phyloP scores from a whole-genome alignment of 352 stramenopile species.

The Phytopythium helicoides region DNA sequence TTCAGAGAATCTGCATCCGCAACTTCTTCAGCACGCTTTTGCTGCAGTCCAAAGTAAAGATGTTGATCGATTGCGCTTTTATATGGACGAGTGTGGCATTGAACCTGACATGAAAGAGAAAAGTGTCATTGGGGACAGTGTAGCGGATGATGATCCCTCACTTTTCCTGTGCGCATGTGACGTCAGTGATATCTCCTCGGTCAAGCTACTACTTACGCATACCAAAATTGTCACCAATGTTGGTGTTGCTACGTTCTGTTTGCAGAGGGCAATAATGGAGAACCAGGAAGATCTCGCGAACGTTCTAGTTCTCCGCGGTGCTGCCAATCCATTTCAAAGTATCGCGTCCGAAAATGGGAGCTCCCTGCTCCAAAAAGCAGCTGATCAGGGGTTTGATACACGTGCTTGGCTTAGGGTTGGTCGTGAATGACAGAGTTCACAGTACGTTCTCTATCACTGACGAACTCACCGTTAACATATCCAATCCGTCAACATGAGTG shows the following conservation, averaged over 20 bases:
- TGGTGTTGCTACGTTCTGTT: background rate
- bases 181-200: constrained; percentile 6
- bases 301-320: background rate
- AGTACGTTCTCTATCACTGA: too few relatives aligned
- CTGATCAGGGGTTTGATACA: background rate
- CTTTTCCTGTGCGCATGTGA: constrained; percentile 34
- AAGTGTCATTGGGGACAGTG: constrained; percentile 6
- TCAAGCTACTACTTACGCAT: constrained; percentile 23
- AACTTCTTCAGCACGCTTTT: constrained; percentile 30
- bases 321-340: background rate
- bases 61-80: constrained; percentile 24
- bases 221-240: constrained; percentile 13
- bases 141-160: constrained; percentile 5
- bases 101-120: constrained; percentile 7
- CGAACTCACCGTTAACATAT: too few relatives aligned
- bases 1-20: constrained; percentile 24
- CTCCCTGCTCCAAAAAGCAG: constrained; percentile 1
- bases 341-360: background rate
- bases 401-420: background rate
- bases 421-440: background rate
- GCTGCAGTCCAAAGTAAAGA: constrained; percentile 18
- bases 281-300: constrained; percentile 1
- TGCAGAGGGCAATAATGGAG: background rate
- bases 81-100: constrained; percentile 35
- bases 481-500: too few relatives aligned